Percentiles rank a stretch among this genome's conserved stretches.
phyloP scores from a whole-genome alignment of 192 early-diverging fungal species.

The Blastocladiella britannica region DNA sequence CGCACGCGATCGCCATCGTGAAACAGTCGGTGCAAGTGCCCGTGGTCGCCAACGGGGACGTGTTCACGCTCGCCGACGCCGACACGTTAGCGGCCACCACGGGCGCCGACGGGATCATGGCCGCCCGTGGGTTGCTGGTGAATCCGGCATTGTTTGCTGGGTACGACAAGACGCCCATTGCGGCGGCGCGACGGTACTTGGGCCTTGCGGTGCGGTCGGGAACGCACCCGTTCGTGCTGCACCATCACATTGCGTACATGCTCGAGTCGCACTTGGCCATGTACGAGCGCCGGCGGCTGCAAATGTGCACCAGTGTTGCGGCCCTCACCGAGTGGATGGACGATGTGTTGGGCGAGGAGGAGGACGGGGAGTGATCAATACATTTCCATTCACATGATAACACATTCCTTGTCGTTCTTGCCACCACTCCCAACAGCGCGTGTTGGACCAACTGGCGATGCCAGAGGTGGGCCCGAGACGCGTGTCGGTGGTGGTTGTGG shows the following conservation, averaged over 20 bases:
- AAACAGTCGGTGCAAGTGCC: constrained; percentile 62
- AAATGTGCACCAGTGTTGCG: constrained; percentile 51
- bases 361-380: too few relatives aligned
- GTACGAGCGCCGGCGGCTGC: constrained; percentile 66
- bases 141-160: constrained; percentile 90
- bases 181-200: constrained; percentile 45
- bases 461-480: too few relatives aligned
- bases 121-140: constrained; percentile 67
- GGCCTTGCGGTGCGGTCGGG: constrained; percentile 52
- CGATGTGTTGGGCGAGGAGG: too few relatives aligned
- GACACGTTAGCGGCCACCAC: background rate
- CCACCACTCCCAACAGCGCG: too few relatives aligned
- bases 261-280: constrained; percentile 59
- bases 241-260: constrained; percentile 95
- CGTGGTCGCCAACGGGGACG: constrained; percentile 61
- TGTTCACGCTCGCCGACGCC: background rate
- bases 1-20: constrained; percentile 59
- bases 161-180: constrained; percentile 51
- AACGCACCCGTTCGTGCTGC: constrained; percentile 61
- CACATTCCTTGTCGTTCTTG: too few relatives aligned
- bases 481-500: too few relatives aligned
- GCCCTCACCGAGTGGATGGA: constrained; percentile 62
- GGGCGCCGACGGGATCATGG: constrained; percentile 50
- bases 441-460: too few relatives aligned
- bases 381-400: too few relatives aligned